Conservation (phyloP, 2,329 filamentous ascomycete species). For the Clarireedia sp. region DNA sequence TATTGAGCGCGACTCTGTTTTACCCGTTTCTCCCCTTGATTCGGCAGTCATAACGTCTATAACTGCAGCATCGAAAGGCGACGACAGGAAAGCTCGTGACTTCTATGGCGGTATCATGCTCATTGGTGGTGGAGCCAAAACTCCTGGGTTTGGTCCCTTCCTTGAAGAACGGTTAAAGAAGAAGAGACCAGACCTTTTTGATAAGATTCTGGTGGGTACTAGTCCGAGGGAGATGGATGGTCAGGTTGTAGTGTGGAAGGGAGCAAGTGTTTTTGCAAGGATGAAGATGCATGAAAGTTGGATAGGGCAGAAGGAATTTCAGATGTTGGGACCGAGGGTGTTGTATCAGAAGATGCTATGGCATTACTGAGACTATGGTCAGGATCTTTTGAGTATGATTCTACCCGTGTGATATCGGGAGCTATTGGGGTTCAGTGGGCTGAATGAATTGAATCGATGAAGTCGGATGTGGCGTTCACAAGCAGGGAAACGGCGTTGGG, state of each 20-base stretch:
- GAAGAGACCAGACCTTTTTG: slow-evolving; percentile 51
- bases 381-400: too few species aligned
- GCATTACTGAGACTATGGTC: slow-evolving; percentile 18
- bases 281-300: slow-evolving; percentile 85
- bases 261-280: slow-evolving; percentile 88
- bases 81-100: slow-evolving; percentile 89
- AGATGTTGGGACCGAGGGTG: slow-evolving; percentile 71
- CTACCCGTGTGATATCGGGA: too few species aligned
- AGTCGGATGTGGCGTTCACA: too few species aligned
- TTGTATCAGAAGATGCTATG: slow-evolving; percentile 68
- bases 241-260: slow-evolving; percentile 97
- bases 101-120: slow-evolving; percentile 87
- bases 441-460: too few species aligned
- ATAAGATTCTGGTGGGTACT: slow-evolving; percentile 54
- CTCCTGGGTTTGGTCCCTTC: slow-evolving; percentile 69
- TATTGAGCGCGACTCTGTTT: slow-evolving; percentile 66
- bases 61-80: slow-evolving; percentile 74
- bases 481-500: too few species aligned
- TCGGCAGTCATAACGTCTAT: slow-evolving; percentile 85
- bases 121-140: slow-evolving; percentile 76
- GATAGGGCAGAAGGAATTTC: slow-evolving; percentile 83
- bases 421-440: too few species aligned
- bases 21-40: slow-evolving; percentile 79
- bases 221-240: slow-evolving; percentile 91
- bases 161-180: slow-evolving; percentile 75